Evolutionary conservation across 768 basidiomycete species (phyloP).

Genomic region (Amanita jacksonii): DNA sequence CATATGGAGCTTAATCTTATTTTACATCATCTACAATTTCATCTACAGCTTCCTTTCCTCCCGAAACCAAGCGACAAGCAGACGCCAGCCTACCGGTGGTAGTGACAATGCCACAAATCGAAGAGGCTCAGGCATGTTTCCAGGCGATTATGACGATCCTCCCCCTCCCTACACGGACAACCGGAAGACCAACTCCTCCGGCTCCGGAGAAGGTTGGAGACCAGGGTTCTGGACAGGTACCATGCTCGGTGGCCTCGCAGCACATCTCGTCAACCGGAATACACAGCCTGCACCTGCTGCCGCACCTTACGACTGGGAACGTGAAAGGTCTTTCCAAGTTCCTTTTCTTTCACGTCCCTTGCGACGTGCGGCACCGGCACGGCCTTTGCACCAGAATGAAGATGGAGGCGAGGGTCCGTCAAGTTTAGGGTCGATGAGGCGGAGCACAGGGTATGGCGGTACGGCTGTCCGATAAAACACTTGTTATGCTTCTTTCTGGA

Average conservation of each 20-base stretch:
- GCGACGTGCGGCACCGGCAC: slow-evolving; percentile 14
- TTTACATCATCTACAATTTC: slow-evolving; percentile 47
- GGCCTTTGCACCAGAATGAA: slow-evolving; percentile 24
- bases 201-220: slow-evolving; percentile 31
- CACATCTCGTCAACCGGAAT: slow-evolving; percentile 34
- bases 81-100: background rate
- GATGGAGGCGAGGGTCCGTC: slow-evolving; percentile 66
- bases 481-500: no score
- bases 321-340: slow-evolving; percentile 13
- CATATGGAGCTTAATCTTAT: slow-evolving; percentile 45
- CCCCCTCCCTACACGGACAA: slow-evolving; percentile 53
- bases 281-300: slow-evolving; percentile 17
- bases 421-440: slow-evolving; percentile 59
- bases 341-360: slow-evolving; percentile 12
- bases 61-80: slow-evolving; percentile 15
- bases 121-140: no score
- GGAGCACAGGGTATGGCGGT: slow-evolving; percentile 74
- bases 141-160: slow-evolving; percentile 24
- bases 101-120: no score
- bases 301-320: slow-evolving; percentile 53
- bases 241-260: slow-evolving; percentile 60
- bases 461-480: slow-evolving; percentile 52
- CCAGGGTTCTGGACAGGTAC: slow-evolving; percentile 88
- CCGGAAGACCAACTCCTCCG: slow-evolving; percentile 14
- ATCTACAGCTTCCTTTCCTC: slow-evolving; percentile 43